Conservation (phyloP, 305 asterid species). For the Fraxinus angustifolia region DNA sequence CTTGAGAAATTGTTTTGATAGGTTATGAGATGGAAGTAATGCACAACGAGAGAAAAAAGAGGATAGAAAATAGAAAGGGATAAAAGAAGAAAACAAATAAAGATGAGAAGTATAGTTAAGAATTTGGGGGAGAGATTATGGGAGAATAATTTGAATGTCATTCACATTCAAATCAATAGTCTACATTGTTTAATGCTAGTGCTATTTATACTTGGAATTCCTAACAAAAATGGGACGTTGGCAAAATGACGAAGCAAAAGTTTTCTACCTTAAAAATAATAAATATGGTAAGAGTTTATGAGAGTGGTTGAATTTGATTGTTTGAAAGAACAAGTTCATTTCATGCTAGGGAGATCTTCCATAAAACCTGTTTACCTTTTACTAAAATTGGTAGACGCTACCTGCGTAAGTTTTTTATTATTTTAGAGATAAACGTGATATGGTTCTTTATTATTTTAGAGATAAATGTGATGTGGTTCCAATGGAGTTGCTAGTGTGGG, state of each 20-base stretch:
- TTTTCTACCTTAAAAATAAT: not conserved
- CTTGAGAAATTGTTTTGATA: not conserved
- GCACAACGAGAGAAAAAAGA: not conserved
- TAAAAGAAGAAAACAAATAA: not conserved
- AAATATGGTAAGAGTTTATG: not conserved
- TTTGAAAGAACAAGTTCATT: not conserved
- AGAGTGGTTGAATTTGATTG: not conserved
- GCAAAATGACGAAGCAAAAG: not conserved
- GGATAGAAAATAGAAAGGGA: not conserved
- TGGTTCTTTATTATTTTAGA: not conserved
- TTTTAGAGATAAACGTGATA: not conserved
- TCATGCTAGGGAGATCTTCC: not conserved
- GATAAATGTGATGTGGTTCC: not conserved
- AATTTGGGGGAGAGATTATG: not conserved
- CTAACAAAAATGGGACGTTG: not conserved
- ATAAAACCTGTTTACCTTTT: not conserved
- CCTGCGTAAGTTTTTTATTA: not conserved
- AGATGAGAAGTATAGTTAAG: not conserved
- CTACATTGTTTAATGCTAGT: not conserved
- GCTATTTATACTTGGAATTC: not conserved
- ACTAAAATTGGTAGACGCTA: not conserved
- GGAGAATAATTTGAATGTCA: not conserved
- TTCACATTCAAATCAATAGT: not conserved
- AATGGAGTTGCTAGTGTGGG: not conserved
- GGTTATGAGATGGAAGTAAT: not conserved